Evolutionary conservation across 352 stramenopile species (phyloP).

Genomic region (Globisporangium parvum): DNA sequence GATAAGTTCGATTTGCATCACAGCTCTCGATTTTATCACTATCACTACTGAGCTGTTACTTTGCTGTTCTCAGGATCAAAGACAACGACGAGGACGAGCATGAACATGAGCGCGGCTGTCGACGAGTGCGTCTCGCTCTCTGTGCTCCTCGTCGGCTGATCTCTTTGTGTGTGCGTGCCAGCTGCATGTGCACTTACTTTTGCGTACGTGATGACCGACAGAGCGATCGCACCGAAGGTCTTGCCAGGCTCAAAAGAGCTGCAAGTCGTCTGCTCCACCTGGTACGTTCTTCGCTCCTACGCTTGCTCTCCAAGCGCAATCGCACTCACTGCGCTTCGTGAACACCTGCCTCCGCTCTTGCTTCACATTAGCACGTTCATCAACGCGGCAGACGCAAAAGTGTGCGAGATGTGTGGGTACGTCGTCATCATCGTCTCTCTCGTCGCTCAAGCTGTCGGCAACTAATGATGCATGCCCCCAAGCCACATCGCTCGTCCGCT

Average conservation of each 20-base stretch:
- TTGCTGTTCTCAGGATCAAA: background rate
- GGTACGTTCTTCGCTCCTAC: constrained; percentile 21
- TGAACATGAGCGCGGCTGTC: constrained; percentile 3
- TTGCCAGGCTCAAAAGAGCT: constrained; percentile 52
- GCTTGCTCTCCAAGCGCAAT: background rate
- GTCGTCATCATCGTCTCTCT: constrained; percentile 2
- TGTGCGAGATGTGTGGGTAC: constrained; percentile 73
- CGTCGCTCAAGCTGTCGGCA: no score
- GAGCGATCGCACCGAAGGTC: constrained; percentile 41
- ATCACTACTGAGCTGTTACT: no score
- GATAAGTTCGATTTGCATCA: no score
- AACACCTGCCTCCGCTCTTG: background rate
- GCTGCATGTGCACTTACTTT: background rate
- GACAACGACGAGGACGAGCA: background rate
- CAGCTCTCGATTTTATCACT: no score
- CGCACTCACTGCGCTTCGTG: background rate
- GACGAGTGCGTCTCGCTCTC: constrained; percentile 4
- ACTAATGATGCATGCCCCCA: no score
- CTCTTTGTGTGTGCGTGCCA: background rate
- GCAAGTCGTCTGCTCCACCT: constrained; percentile 44
- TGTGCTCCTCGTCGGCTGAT: background rate
- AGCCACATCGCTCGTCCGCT: background rate
- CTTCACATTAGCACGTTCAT: constrained; percentile 48
- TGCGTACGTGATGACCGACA: constrained; percentile 2
- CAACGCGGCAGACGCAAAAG: constrained; percentile 41